These are phyloP conservation scores for Pyrenopolyporus hunteri DNA, from an alignment of 495 filamentous ascomycete genomes.

Conservation along the genomic window DNA sequence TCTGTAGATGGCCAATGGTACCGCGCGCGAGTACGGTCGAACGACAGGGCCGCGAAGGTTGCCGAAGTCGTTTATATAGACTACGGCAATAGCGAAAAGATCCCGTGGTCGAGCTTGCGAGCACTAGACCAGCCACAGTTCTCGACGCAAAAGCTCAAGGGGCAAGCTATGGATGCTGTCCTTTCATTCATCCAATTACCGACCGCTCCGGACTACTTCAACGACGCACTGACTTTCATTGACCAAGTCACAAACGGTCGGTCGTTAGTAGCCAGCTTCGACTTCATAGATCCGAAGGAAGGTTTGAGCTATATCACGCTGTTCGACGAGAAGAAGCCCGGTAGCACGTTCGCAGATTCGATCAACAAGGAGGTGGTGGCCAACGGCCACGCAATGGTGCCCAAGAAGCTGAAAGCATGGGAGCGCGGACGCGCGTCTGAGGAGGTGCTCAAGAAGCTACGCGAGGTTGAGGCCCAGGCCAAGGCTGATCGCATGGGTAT, in stretches of 20 bases:
- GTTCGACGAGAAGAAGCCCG: constrained; percentile 73
- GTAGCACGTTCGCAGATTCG: constrained; percentile 60
- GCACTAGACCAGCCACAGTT: constrained; percentile 80
- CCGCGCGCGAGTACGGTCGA: constrained; percentile 85
- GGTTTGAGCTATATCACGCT: constrained; percentile 83
- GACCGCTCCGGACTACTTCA: constrained; percentile 73
- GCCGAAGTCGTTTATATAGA: constrained; percentile 94
- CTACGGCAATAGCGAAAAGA: constrained; percentile 90
- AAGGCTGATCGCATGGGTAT: constrained; percentile 80
- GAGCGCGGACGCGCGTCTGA: constrained; percentile 71
- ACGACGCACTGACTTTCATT: constrained; percentile 75
- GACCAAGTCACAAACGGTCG: constrained; percentile 67
- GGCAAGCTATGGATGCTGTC: constrained; percentile 85
- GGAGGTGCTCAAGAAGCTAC: constrained; percentile 71
- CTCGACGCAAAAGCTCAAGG: constrained; percentile 73
- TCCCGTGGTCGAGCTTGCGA: constrained; percentile 82
- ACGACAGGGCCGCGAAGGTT: constrained; percentile 86
- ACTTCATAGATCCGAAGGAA: constrained; percentile 74
- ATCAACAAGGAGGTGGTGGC: constrained; percentile 83
- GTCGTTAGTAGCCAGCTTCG: constrained; percentile 87
- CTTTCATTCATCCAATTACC: constrained; percentile 93
- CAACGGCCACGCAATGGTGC: constrained; percentile 88
- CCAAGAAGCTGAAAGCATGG: constrained; percentile 86
- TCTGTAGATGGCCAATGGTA: constrained; percentile 91
- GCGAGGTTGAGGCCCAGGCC: constrained; percentile 72